Base-by-base conservation (phyloP, 306 rosid genomes). In the Sicyos edulis region DNA sequence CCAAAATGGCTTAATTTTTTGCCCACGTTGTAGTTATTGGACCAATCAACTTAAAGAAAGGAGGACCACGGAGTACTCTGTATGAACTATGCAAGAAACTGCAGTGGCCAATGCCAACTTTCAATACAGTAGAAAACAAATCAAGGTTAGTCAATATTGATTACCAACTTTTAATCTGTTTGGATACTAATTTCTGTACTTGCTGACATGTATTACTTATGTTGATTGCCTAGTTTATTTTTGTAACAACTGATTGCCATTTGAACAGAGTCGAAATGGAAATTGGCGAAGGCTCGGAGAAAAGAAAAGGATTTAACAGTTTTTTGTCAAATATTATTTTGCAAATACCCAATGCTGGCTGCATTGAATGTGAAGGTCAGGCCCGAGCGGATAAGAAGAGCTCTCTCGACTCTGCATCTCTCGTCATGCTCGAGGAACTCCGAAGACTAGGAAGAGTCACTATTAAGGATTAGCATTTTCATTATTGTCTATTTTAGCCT, bases 351-450 rank as follows among this genome's bases (percentile, higher is more conserved):
- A 80, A 79, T 58, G 61, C 50, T n/a, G 87, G 88, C 74, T 54
- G 73, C 49, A 67, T 89, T 34, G 83, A 85, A 71, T 85, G 96
- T 82, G 17, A 67, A 73, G 99, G 99, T 68, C 92, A 86, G 61
- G 88, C 86, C 47, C 88, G 91, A 75, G 75, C 84, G 9, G 97
- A 91, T 69, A 95, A 95, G 86, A 91, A 88, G 85, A 86, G 87
- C 72, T 89, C 99, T 11, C 63, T 45, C 22, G 99, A 89, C 79
- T 86, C 97, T 8, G 96, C 92, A 0, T 92, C 96, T 0, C 53
- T 91, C 37, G n/a, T 29, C 73, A 77, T 89, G 88, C 88, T 93
- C 60, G 6, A 89, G 49, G 88, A 91, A 82, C 91, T 93, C 24
- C 80, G 79, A 45, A 53, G 78, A 54, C 81, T 6, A 13, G 95